Conservation (phyloP, 2,329 filamentous ascomycete genomes). For the Ambrosiella beaveri region DNA sequence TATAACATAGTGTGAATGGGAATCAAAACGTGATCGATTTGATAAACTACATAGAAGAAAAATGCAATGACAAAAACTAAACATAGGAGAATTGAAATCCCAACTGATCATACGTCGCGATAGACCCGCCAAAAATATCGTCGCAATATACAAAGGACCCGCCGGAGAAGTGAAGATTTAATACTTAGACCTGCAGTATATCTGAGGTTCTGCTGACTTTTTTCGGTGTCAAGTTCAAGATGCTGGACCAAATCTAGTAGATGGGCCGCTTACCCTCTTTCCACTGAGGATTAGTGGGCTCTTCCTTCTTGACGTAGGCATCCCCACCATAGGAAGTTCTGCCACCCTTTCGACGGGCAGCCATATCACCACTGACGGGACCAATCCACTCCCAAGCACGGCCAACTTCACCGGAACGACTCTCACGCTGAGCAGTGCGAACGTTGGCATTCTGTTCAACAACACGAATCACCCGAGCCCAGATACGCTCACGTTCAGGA, state of each 20-base stretch:
- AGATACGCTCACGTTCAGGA: constrained; percentile 59
- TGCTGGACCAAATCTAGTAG: constrained; percentile 19
- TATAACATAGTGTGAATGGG: background rate
- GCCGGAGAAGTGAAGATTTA: background rate
- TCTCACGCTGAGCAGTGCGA: constrained; percentile 52
- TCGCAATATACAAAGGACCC: background rate
- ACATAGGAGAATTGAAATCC: background rate
- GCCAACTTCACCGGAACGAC: constrained; percentile 46
- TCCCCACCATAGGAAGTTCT: constrained; percentile 33
- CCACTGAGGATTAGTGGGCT: constrained; percentile 20
- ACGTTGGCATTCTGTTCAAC: constrained; percentile 94
- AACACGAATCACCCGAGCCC: constrained; percentile 65
- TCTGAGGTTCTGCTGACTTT: background rate
- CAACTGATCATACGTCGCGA: background rate
- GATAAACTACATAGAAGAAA: background rate
- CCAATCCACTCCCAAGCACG: constrained; percentile 57
- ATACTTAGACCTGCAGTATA: constrained; percentile 1
- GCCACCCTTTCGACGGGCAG: constrained; percentile 20
- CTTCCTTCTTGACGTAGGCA: constrained; percentile 20
- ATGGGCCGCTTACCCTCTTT: constrained; percentile 24
- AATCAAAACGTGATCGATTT: background rate
- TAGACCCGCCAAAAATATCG: background rate
- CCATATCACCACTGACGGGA: constrained; percentile 29
- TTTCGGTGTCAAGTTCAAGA: background rate
- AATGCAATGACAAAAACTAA: background rate